Conservation (phyloP, 768 basidiomycete species). For the Suillus fuscotomentosus region DNA sequence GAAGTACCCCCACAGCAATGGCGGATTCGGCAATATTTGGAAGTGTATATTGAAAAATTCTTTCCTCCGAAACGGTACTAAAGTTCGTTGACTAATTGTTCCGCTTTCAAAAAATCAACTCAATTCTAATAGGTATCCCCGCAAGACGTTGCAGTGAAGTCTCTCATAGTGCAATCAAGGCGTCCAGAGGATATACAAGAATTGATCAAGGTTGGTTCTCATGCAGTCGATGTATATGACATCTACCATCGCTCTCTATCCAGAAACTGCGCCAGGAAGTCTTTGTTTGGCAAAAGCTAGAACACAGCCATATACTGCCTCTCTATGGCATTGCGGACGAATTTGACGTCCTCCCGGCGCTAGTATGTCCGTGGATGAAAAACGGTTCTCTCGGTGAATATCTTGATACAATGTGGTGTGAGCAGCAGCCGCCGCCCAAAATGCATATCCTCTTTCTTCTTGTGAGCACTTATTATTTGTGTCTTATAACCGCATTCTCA, state of each 20-base stretch:
- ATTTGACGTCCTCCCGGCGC: conserved; percentile 17
- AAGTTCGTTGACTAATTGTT: not conserved
- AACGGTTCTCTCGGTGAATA: conserved; percentile 21
- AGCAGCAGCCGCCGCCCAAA: conserved; percentile 4
- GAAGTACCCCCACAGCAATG: not conserved
- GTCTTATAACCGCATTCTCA: not conserved
- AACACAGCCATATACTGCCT: conserved; percentile 18
- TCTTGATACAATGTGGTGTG: not conserved
- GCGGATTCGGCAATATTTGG: not conserved
- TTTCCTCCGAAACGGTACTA: not conserved
- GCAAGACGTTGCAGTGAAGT: not conserved
- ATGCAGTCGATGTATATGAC: not conserved
- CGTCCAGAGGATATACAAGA: not conserved
- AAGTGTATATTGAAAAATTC: not conserved
- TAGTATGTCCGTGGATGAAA: conserved; percentile 26
- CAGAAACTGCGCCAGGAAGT: conserved; percentile 21
- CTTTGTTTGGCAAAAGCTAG: conserved; percentile 17
- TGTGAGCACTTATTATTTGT: conserved; percentile 8
- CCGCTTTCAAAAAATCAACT: not conserved
- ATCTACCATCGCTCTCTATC: not conserved
- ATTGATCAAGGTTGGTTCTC: not conserved
- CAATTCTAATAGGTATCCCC: not conserved
- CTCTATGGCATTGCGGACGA: conserved; percentile 13
- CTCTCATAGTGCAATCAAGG: not conserved
- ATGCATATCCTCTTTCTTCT: conserved; percentile 10